Percentiles rank a stretch among this genome's conserved stretches.
These are phyloP conservation scores for Artomyces pyxidatus DNA, from an alignment of 768 basidiomycete genomes.

Conservation along the genomic window DNA sequence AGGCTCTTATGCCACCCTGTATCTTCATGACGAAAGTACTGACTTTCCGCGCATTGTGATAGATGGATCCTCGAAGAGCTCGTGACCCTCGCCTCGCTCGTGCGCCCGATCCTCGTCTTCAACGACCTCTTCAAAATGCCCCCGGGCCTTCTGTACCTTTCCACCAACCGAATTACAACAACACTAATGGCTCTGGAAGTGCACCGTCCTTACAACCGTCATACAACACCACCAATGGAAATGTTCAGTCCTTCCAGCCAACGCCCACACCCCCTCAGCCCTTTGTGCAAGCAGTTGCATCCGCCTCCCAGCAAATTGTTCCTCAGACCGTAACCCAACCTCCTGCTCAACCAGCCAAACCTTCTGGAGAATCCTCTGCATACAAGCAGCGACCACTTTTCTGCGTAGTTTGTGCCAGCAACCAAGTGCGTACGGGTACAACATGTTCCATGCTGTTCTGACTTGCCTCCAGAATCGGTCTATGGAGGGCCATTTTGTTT, in stretches of 20 bases:
- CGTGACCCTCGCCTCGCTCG: conserved; percentile 77
- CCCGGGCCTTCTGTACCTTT: conserved; percentile 9
- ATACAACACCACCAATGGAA: not conserved
- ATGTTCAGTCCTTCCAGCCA: not conserved
- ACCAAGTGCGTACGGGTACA: conserved; percentile 56
- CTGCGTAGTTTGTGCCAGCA: conserved; percentile 99
- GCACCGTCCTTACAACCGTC: not conserved
- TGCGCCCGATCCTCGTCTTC: conserved; percentile 53
- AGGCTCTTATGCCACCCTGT: conserved; percentile 29
- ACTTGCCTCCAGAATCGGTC: conserved; percentile 71
- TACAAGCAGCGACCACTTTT: conserved; percentile 77
- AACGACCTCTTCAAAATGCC: conserved; percentile 32
- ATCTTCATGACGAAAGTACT: conserved; percentile 14
- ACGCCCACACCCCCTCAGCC: conserved; percentile 16
- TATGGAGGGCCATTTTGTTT: conserved; percentile 94
- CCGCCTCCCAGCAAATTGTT: conserved; percentile 8
- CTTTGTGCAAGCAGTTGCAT: conserved; percentile 14
- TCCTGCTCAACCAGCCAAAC: not conserved
- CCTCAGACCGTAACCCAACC: conserved; percentile 3
- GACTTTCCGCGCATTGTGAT: too few species aligned
- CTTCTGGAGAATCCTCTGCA: not conserved
- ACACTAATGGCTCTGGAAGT: conserved; percentile 3
- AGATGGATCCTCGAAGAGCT: conserved; percentile 74
- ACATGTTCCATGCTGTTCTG: not conserved
- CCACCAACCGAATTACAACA: conserved; percentile 1